Evolutionary conservation across 2,329 filamentous ascomycete species (phyloP).

Genomic region (Fusarium sp.): DNA sequence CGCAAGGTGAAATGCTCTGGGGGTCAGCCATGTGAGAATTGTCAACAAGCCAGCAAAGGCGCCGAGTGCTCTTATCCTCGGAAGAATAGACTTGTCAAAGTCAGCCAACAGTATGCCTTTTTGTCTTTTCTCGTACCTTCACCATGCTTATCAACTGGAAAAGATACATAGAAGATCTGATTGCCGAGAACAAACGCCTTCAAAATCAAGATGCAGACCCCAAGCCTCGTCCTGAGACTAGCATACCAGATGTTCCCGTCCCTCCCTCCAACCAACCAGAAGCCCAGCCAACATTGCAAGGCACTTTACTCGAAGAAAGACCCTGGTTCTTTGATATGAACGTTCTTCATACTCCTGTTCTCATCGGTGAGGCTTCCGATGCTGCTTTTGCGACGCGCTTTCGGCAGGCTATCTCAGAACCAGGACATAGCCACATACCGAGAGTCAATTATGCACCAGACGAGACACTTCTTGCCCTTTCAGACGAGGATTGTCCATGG

Average conservation of each 20-base stretch:
- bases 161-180: constrained; percentile 51
- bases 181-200: constrained; percentile 50
- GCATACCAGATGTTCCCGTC: constrained; percentile 21
- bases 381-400: constrained; percentile 53
- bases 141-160: not conserved
- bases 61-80: constrained; percentile 50
- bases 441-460: constrained; percentile 51
- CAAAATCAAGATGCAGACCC: constrained; percentile 20
- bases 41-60: constrained; percentile 46
- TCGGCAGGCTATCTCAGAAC: constrained; percentile 50
- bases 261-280: constrained; percentile 13
- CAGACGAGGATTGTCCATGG: constrained; percentile 51
- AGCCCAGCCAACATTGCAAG: constrained; percentile 27
- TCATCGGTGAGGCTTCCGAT: constrained; percentile 53
- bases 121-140: rapidly evolving
- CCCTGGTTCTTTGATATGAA: constrained; percentile 53
- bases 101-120: constrained; percentile 46
- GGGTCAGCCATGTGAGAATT: constrained; percentile 50
- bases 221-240: constrained; percentile 31
- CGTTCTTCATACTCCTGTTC: constrained; percentile 49
- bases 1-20: constrained; percentile 52
- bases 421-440: constrained; percentile 49
- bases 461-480: constrained; percentile 43
- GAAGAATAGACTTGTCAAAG: constrained; percentile 49
- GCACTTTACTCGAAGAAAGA: constrained; percentile 36